A percentile compares a stretch with the other conserved stretches of the same genome.
Conservation (phyloP, 78 protist genomes). For the Creolimax fragrantissima region DNA sequence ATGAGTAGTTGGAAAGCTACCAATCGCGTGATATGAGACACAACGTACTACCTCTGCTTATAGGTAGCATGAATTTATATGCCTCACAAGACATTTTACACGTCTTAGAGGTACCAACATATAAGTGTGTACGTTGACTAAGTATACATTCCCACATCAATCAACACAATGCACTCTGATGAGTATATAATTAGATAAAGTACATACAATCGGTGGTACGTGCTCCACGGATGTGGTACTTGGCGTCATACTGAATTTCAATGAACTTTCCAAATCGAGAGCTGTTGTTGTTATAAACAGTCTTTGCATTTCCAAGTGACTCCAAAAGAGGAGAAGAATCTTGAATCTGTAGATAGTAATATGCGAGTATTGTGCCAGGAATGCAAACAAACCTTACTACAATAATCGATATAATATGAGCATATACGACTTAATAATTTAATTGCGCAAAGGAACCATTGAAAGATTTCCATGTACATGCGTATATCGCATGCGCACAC, state of each 20-base stretch:
- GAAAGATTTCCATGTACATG: no score
- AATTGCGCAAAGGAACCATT: no score
- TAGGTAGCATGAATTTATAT: background rate
- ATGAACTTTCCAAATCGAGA: conserved; percentile 92
- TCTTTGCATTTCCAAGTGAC: conserved; percentile 16
- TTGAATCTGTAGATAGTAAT: background rate
- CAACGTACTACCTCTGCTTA: background rate
- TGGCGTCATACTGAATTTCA: conserved; percentile 73
- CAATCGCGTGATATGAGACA: background rate
- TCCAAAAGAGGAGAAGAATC: background rate
- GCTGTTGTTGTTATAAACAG: conserved; percentile 79
- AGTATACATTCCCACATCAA: background rate
- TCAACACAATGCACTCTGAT: no score
- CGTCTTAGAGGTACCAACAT: background rate
- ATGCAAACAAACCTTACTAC: no score
- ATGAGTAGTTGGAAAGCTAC: background rate
- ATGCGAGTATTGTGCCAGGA: background rate
- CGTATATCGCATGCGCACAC: background rate
- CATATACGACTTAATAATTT: background rate
- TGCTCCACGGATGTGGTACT: conserved; percentile 79
- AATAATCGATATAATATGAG: background rate
- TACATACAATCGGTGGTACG: background rate
- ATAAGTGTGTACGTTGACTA: background rate
- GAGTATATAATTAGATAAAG: no score
- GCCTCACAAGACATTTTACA: background rate